Conservation (phyloP, 139 green algal species). For the Raphidocelis subcapitata region DNA sequence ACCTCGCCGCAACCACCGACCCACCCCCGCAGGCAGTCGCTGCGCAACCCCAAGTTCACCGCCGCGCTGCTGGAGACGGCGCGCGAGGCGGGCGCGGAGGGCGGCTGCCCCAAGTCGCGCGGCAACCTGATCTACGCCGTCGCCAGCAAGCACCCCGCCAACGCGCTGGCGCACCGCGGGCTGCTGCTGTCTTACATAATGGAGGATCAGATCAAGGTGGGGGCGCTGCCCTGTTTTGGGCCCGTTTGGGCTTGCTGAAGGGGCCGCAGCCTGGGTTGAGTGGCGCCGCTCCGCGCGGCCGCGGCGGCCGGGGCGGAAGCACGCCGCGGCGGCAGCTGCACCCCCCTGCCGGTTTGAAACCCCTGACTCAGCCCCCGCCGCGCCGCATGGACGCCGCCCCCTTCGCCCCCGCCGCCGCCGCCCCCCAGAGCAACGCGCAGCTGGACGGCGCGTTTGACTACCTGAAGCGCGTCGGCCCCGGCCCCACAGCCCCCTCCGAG, state of each 20-base stretch:
- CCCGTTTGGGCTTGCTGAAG: no score
- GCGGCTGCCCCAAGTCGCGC: slow-evolving; percentile 69
- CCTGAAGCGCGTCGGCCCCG: slow-evolving; percentile 62
- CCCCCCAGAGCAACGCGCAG: slow-evolving; percentile 77
- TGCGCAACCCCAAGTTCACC: slow-evolving; percentile 80
- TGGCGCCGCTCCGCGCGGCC: background rate
- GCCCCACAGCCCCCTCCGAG: slow-evolving; percentile 41
- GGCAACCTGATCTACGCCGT: slow-evolving; percentile 82
- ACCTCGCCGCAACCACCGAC: background rate
- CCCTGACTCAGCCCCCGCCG: no score
- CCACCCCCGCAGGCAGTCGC: slow-evolving; percentile 7
- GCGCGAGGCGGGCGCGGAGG: slow-evolving; percentile 58
- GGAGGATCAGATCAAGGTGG: slow-evolving; percentile 69
- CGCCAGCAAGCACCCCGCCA: slow-evolving; percentile 79
- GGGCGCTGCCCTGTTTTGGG: no score
- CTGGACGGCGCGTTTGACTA: slow-evolving; percentile 84
- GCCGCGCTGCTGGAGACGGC: slow-evolving; percentile 72
- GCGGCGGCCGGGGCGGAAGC: background rate
- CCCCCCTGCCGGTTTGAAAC: background rate
- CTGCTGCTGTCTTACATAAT: slow-evolving; percentile 72
- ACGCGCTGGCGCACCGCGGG: slow-evolving; percentile 76
- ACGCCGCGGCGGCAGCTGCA: background rate
- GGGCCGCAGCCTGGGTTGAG: no score
- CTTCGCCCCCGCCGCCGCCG: no score
- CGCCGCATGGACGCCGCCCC: no score